Evolutionary conservation across 345 rosid species (phyloP).

Genomic region (Melaleuca alternifolia): DNA sequence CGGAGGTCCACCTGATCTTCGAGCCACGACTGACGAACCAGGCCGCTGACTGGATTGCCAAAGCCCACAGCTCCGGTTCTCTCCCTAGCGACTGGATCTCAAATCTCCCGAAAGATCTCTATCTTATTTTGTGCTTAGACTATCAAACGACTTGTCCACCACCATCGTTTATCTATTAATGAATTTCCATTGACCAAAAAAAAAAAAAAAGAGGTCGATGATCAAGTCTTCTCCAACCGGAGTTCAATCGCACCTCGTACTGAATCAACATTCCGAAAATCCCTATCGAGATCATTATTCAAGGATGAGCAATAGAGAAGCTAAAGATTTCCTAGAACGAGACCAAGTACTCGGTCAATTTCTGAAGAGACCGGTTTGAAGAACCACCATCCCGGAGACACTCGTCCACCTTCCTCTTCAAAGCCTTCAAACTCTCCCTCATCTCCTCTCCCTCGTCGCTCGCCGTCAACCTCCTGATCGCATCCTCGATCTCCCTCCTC

Average conservation of each 20-base stretch:
- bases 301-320: not conserved
- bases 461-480: not conserved
- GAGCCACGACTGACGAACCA: too few relatives aligned
- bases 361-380: not conserved
- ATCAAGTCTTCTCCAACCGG: not conserved
- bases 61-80: too few relatives aligned
- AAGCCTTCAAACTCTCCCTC: not conserved
- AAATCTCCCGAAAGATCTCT: too few relatives aligned
- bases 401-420: not conserved
- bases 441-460: not conserved
- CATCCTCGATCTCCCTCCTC: not conserved
- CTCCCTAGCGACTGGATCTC: too few relatives aligned
- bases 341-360: not conserved
- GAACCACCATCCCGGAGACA: not conserved
- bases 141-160: too few relatives aligned
- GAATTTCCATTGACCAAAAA: too few relatives aligned
- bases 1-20: too few relatives aligned
- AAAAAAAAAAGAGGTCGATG: not conserved
- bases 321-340: not conserved
- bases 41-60: too few relatives aligned
- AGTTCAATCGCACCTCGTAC: not conserved
- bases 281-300: not conserved
- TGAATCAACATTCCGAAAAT: not conserved
- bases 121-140: too few relatives aligned
- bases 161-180: too few relatives aligned